Conservation (phyloP, 2,329 filamentous ascomycete genomes). For the Sporothrix euskadiensis region DNA sequence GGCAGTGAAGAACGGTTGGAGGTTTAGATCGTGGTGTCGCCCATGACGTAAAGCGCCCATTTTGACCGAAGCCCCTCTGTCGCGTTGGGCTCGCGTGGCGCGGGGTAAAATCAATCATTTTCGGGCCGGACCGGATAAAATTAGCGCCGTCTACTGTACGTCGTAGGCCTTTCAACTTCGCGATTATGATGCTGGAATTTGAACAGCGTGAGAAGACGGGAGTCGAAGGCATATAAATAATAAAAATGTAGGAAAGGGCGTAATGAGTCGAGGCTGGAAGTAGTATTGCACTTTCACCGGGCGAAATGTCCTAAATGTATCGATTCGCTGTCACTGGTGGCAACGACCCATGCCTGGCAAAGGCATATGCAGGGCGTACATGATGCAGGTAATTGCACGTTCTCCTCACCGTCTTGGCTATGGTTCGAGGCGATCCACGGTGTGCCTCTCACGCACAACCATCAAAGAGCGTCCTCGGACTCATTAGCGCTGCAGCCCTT, state of each 20-base stretch:
- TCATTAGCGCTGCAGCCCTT: background rate
- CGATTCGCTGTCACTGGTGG: background rate
- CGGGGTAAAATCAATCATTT: background rate
- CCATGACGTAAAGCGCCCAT: background rate
- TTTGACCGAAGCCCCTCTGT: background rate
- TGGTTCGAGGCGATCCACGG: background rate
- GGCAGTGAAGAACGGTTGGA: background rate
- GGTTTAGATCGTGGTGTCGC: background rate
- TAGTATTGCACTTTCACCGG: background rate
- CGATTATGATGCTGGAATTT: background rate
- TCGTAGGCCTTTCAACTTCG: background rate
- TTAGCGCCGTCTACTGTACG: background rate
- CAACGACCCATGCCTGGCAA: background rate
- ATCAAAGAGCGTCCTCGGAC: background rate
- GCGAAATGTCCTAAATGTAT: background rate
- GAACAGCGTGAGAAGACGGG: background rate
- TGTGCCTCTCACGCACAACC: background rate
- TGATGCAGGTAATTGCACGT: background rate
- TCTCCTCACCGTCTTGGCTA: too few species aligned
- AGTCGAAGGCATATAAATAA: background rate
- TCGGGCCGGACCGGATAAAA: constrained; percentile 1
- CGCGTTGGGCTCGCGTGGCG: background rate
- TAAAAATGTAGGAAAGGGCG: background rate
- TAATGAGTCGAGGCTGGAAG: background rate
- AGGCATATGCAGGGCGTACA: background rate